Evolutionary conservation across 148 eudicot species (phyloP), one percentile per base, ranked within the genome.

Genomic region (Tetragonia tetragonoides): DNA sequence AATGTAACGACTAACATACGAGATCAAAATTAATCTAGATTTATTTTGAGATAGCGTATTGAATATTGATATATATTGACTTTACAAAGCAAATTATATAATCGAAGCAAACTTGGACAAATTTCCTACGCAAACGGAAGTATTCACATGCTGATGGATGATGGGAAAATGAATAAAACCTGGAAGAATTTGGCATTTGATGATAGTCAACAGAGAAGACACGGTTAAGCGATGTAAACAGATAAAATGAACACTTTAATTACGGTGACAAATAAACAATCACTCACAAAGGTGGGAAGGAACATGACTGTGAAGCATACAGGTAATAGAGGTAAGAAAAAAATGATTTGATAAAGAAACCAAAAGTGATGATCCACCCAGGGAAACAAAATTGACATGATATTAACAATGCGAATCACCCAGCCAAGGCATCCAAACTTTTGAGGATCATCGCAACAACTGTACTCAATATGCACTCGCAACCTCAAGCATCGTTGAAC

Each of bases 301-400:
- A 66, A 66, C 64, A 57, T 24, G 41, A 53, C 7, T 60, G 3
- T 15, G 42, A 15, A 61, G 3, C 28, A 7, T 63, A 40, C 12
- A 20, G 18, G 16, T 24, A 42, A 11, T 0, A 18, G 6, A 40
- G 21, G 20, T 39, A 21, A 78, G 44, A 47, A 41, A 72, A 65
- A 67, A 75, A 64, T 49, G 21, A 3, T 16, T 24, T 28, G 57
- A 68, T 69, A 34, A 68, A 54, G 46, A 49, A 68, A 56, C 16
- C 57, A 57, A 62, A 79, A 73, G 20, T 70, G 37, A 70, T 4
- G 68, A 64, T 76, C 81, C 75, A 68, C 65, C 69, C 85, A 68
- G 68, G 21, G 77, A 78, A 81, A 75, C 87, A 85, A 87, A 89
- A 89, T 74, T 84, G 87, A 83, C 80, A 70, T 77, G 83, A 78